phyloP scores from a whole-genome alignment of 257 asterid species.

The Nicotiana benthamiana region DNA sequence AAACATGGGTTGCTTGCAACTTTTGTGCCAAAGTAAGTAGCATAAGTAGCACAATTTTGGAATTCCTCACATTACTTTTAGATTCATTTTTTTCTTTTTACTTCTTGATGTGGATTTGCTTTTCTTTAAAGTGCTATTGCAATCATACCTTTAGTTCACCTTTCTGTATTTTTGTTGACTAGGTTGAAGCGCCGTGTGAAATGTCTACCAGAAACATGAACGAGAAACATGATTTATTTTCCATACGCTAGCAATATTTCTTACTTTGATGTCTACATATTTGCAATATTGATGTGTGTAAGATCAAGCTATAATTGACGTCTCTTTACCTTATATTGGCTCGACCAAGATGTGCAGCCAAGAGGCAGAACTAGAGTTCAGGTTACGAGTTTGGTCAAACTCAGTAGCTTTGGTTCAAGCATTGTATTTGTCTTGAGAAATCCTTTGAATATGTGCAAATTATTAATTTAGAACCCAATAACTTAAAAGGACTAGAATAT shows the following conservation, averaged over 20 bases:
- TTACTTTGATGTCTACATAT: neutral
- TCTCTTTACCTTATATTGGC: neutral
- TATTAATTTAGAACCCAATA: no score
- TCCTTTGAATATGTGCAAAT: no score
- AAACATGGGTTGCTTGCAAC: conserved; percentile 83
- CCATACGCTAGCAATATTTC: neutral
- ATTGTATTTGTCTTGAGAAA: no score
- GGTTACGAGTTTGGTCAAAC: no score
- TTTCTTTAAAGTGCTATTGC: neutral
- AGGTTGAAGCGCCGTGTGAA: neutral
- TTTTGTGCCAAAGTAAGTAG: conserved; percentile 81
- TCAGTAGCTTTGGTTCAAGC: no score
- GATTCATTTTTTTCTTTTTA: neutral
- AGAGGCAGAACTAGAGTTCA: no score
- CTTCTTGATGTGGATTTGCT: neutral
- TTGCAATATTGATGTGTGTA: neutral
- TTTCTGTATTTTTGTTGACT: neutral
- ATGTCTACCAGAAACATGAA: neutral
- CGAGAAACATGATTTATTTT: neutral
- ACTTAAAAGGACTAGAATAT: no score
- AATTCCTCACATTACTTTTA: neutral
- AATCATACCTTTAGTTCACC: neutral
- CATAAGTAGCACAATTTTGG: neutral
- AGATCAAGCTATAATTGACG: neutral
- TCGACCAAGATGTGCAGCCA: neutral